Conservation (phyloP, 768 basidiomycete genomes). For the Gloeopeniophorella convolvens region DNA sequence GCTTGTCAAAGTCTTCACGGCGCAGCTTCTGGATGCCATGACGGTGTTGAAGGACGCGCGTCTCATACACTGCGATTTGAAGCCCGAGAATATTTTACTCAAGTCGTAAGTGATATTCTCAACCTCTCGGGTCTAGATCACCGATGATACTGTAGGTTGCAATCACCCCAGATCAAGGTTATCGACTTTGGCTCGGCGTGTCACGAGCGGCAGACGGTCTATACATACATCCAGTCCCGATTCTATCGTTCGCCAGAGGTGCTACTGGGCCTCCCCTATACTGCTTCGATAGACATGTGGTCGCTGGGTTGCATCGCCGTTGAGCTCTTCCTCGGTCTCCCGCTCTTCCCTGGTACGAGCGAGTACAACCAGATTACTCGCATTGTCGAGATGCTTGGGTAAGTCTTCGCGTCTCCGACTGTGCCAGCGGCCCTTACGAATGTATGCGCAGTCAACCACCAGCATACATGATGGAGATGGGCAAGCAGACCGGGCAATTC, state of each 20-base stretch:
- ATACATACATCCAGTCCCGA: constrained; percentile 98
- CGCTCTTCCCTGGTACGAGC: constrained; percentile 96
- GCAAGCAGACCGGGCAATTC: constrained; percentile 92
- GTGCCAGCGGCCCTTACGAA: background rate
- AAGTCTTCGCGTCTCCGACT: constrained; percentile 28
- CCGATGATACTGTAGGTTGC: constrained; percentile 49
- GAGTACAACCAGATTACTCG: constrained; percentile 98
- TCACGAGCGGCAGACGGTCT: constrained; percentile 98
- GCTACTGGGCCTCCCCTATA: constrained; percentile 89
- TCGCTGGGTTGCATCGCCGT: constrained; percentile 97
- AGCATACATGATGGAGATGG: constrained; percentile 87
- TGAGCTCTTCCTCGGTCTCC: constrained; percentile 93
- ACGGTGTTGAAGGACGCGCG: constrained; percentile 91
- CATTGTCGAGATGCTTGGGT: constrained; percentile 99
- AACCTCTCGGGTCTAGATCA: constrained; percentile 2
- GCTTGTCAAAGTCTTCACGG: constrained; percentile 97
- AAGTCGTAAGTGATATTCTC: constrained; percentile 62
- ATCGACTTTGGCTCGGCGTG: constrained; percentile 99
- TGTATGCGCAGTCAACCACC: constrained; percentile 66
- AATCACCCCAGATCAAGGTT: constrained; percentile 97
- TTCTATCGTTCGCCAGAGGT: constrained; percentile 99
- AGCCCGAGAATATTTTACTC: constrained; percentile 96
- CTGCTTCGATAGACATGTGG: constrained; percentile 98
- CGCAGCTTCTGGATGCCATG: constrained; percentile 88
- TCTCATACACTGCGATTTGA: constrained; percentile 96